phyloP scores from a whole-genome alignment of 2,329 filamentous ascomycete genomes.

The Plenodomus tracheiphilus region DNA sequence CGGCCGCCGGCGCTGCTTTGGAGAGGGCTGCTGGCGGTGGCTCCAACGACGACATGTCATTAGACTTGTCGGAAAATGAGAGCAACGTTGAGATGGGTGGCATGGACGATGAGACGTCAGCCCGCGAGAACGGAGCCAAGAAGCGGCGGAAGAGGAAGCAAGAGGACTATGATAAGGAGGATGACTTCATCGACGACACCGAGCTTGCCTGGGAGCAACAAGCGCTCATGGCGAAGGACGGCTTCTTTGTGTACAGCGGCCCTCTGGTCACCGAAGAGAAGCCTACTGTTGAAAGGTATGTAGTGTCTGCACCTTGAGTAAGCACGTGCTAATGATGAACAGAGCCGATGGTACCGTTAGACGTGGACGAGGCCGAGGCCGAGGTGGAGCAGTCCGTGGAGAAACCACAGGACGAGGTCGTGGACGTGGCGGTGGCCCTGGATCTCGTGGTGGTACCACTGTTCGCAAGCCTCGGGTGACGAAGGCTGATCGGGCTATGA shows the following conservation, averaged over 20 bases:
- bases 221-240: slow-evolving; percentile 89
- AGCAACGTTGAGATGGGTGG: slow-evolving; percentile 90
- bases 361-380: slow-evolving; percentile 62
- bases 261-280: slow-evolving; percentile 89
- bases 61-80: slow-evolving; percentile 70
- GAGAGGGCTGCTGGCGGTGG: slow-evolving; percentile 76
- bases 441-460: slow-evolving; percentile 74
- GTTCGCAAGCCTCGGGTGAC: slow-evolving; percentile 82
- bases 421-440: slow-evolving; percentile 60
- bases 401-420: slow-evolving; percentile 47
- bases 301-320: slow-evolving; percentile 9
- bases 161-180: slow-evolving; percentile 69
- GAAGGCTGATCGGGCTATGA: slow-evolving; percentile 79
- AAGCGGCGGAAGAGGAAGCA: slow-evolving; percentile 80
- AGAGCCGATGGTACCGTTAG: slow-evolving; percentile 76
- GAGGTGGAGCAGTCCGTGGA: slow-evolving; percentile 52
- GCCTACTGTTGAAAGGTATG: slow-evolving; percentile 64
- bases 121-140: slow-evolving; percentile 58
- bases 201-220: slow-evolving; percentile 95
- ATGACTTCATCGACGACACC: slow-evolving; percentile 82
- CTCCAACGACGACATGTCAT: slow-evolving; percentile 77
- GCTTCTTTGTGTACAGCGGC: slow-evolving; percentile 97
- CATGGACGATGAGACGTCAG: slow-evolving; percentile 49
- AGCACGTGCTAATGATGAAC: slow-evolving; percentile 30
- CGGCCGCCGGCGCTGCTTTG: slow-evolving; percentile 81